phyloP scores from a whole-genome alignment of 106 monocot genomes.

The Dactylorhiza incarnata region DNA sequence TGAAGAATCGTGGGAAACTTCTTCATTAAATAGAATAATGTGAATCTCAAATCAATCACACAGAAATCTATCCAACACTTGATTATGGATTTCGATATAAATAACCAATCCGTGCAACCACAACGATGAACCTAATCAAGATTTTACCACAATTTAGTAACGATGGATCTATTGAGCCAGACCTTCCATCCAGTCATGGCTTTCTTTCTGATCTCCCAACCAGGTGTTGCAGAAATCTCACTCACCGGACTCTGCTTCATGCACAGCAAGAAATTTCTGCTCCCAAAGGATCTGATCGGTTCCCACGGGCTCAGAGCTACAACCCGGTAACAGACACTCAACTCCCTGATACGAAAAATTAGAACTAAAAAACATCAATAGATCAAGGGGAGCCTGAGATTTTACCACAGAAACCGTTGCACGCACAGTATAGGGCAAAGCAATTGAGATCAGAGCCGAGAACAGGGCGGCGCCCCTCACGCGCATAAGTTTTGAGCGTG shows the following conservation, averaged over 20 bases:
- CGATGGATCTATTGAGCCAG: constrained; percentile 8
- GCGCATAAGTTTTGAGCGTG: constrained; percentile 19
- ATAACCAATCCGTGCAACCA: too few species aligned
- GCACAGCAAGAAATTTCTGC: constrained; percentile 12
- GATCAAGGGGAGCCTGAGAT: not conserved
- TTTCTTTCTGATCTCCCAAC: constrained; percentile 5
- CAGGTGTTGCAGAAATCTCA: not conserved
- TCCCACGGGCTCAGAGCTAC: constrained; percentile 14
- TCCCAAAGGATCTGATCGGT: constrained; percentile 6
- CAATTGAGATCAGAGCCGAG: constrained; percentile 18
- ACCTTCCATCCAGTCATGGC: constrained; percentile 3
- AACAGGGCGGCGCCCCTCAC: constrained; percentile 26
- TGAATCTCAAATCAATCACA: too few species aligned
- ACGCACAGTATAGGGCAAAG: constrained; percentile 24
- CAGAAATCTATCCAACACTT: too few species aligned
- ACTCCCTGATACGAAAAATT: not conserved
- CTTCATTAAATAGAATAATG: too few species aligned
- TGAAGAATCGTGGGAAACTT: too few species aligned
- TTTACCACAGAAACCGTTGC: constrained; percentile 5
- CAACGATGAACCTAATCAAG: too few species aligned
- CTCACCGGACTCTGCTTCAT: not conserved
- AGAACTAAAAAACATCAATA: not conserved
- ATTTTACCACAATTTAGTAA: too few species aligned
- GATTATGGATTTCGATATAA: too few species aligned
- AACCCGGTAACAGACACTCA: not conserved